Percentiles rank a stretch among this genome's conserved stretches.
phyloP scores from a whole-genome alignment of 495 filamentous ascomycete species.

The Daldinia concentrica region DNA sequence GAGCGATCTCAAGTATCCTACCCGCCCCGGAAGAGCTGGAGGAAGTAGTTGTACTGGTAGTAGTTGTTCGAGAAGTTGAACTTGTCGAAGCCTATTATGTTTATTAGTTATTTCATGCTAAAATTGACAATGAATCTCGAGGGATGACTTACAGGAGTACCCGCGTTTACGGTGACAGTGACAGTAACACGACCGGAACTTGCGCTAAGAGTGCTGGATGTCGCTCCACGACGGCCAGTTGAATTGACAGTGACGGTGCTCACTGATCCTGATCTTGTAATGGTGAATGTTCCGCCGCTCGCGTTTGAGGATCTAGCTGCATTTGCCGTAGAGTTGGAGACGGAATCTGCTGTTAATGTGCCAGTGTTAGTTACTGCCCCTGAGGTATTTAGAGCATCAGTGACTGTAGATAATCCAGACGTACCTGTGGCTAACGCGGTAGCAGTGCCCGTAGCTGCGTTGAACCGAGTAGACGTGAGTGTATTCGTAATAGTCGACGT shows the following conservation, averaged over 20 bases:
- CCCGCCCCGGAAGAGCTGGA: neutral
- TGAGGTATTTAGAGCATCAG: too few relatives aligned
- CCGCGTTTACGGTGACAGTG: slow-evolving; percentile 16
- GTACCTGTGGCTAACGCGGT: too few relatives aligned
- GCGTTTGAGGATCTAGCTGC: too few relatives aligned
- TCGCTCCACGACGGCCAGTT: neutral
- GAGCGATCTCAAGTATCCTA: neutral
- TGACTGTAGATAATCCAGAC: too few relatives aligned
- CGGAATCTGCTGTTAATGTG: too few relatives aligned
- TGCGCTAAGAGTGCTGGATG: too few relatives aligned
- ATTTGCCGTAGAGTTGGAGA: too few relatives aligned
- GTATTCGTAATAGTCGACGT: slow-evolving; percentile 36
- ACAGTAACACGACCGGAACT: neutral
- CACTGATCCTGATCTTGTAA: too few relatives aligned
- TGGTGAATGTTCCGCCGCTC: too few relatives aligned
- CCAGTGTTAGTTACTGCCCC: too few relatives aligned
- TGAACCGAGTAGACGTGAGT: slow-evolving; percentile 15
- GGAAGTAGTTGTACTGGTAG: slow-evolving; percentile 10
- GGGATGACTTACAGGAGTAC: slow-evolving; percentile 14
- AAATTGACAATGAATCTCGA: neutral
- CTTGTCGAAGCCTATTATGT: slow-evolving; percentile 12
- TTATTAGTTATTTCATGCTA: slow-evolving; percentile 1
- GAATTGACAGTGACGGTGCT: too few relatives aligned
- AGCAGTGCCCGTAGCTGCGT: too few relatives aligned
- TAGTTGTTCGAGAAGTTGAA: slow-evolving; percentile 14